Conservation (phyloP, 2,329 filamentous ascomycete genomes). For the Colletotrichum tropicale region DNA sequence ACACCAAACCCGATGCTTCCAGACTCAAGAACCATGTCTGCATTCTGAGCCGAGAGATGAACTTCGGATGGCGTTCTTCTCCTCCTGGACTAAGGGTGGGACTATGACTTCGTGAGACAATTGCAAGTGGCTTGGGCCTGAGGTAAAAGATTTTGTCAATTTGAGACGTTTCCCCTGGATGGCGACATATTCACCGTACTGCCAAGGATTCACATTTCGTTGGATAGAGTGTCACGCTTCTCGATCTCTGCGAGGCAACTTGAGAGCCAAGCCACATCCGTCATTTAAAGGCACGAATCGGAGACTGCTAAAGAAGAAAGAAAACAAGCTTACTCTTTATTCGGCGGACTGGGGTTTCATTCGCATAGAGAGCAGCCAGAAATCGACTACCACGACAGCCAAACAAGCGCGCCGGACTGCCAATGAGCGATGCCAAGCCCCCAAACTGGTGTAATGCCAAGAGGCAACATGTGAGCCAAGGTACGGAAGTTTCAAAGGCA, state of each 20-base stretch:
- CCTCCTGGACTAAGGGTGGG: neutral
- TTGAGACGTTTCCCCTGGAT: constrained; percentile 5
- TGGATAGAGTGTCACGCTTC: neutral
- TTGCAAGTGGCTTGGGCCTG: neutral
- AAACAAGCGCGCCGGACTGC: neutral
- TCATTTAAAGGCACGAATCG: neutral
- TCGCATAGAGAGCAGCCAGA: neutral
- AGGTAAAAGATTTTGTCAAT: neutral
- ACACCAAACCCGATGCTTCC: neutral
- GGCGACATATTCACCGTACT: neutral
- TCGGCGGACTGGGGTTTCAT: neutral
- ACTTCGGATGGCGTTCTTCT: neutral
- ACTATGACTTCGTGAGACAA: neutral
- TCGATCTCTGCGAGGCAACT: neutral
- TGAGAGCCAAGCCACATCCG: neutral
- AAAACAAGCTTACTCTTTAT: neutral
- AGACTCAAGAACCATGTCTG: neutral
- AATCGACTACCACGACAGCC: neutral
- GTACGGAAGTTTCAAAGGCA: constrained; percentile 13
- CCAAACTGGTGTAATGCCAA: neutral
- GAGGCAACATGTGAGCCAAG: constrained; percentile 6
- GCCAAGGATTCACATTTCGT: constrained; percentile 3
- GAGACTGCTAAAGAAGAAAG: neutral
- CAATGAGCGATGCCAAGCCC: neutral
- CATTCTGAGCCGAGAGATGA: neutral